Conservation (phyloP, 306 rosid species). For the Medicago arabica region DNA sequence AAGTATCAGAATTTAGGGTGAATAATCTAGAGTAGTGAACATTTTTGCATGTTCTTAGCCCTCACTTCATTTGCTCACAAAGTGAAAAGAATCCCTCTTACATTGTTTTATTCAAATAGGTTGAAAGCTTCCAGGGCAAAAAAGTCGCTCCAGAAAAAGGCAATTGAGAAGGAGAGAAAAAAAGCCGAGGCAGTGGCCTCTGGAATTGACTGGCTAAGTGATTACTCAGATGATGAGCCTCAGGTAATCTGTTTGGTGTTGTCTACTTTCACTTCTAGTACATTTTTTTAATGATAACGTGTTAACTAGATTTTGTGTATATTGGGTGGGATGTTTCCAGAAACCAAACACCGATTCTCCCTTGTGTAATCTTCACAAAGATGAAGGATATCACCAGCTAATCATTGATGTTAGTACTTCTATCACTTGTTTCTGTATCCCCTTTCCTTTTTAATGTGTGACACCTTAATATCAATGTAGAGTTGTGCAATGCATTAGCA, state of each 20-base stretch:
- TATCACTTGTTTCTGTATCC: conserved; percentile 20
- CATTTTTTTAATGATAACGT: conserved; percentile 25
- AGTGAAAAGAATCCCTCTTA: conserved; percentile 5
- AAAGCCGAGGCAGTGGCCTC: conserved; percentile 77
- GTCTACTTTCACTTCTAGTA: conserved; percentile 25
- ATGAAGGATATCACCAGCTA: conserved; percentile 70
- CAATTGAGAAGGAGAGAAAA: conserved; percentile 62
- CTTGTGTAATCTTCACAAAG: conserved; percentile 67
- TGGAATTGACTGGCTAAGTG: conserved; percentile 76
- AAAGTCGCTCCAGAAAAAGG: conserved; percentile 74
- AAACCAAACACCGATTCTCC: conserved; percentile 62
- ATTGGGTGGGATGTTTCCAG: conserved; percentile 47
- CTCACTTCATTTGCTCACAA: conserved; percentile 5
- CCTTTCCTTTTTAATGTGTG: conserved; percentile 28
- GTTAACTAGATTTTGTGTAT: conserved; percentile 37
- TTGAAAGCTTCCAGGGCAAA: conserved; percentile 79
- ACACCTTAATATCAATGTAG: conserved; percentile 40
- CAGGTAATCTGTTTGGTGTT: conserved; percentile 44
- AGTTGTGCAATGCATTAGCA: conserved; percentile 88
- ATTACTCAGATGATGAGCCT: conserved; percentile 78
- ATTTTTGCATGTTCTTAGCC: conserved; percentile 18
- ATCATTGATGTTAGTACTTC: conserved; percentile 71
- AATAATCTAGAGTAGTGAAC: background rate
- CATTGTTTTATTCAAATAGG: conserved; percentile 50
- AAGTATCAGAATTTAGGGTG: no score